These are phyloP conservation scores for Fusarium anthophilum DNA, from an alignment of 2,329 filamentous ascomycete species.

Conservation along the genomic window DNA sequence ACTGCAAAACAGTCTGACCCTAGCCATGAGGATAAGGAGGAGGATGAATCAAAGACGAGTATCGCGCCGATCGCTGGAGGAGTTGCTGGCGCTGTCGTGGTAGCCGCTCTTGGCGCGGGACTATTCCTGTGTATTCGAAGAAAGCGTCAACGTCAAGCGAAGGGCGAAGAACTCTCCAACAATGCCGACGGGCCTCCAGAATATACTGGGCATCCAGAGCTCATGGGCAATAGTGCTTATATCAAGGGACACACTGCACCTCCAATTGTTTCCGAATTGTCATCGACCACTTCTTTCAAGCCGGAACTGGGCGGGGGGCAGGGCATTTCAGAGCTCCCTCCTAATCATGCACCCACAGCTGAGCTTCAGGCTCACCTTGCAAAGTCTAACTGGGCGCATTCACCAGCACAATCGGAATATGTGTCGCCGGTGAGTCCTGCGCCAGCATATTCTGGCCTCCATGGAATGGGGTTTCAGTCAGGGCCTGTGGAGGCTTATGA, in stretches of 20 bases:
- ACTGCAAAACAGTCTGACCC: background rate
- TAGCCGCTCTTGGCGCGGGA: constrained; percentile 42
- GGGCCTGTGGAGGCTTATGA: constrained; percentile 50
- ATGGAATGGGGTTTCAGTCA: constrained; percentile 46
- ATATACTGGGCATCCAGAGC: constrained; percentile 48
- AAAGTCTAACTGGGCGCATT: constrained; percentile 29
- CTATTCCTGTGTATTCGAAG: constrained; percentile 51
- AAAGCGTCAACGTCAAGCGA: constrained; percentile 41
- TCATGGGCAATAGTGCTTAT: constrained; percentile 33
- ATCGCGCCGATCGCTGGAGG: constrained; percentile 49
- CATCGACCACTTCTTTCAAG: constrained; percentile 37
- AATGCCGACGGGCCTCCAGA: constrained; percentile 24
- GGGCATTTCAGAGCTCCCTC: constrained; percentile 36
- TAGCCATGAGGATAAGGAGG: background rate
- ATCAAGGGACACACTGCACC: constrained; percentile 8
- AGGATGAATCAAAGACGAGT: constrained; percentile 23
- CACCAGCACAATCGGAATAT: constrained; percentile 27
- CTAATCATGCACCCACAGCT: constrained; percentile 35
- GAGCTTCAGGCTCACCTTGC: constrained; percentile 42
- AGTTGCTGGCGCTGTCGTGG: constrained; percentile 41
- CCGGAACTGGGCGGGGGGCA: constrained; percentile 37
- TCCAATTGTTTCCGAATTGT: constrained; percentile 30
- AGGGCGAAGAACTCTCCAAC: constrained; percentile 36
- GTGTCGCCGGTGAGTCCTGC: constrained; percentile 17
- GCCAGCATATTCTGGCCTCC: constrained; percentile 24